Conservation (phyloP, 148 eudicot genomes). For the Pouteria glomerata region DNA sequence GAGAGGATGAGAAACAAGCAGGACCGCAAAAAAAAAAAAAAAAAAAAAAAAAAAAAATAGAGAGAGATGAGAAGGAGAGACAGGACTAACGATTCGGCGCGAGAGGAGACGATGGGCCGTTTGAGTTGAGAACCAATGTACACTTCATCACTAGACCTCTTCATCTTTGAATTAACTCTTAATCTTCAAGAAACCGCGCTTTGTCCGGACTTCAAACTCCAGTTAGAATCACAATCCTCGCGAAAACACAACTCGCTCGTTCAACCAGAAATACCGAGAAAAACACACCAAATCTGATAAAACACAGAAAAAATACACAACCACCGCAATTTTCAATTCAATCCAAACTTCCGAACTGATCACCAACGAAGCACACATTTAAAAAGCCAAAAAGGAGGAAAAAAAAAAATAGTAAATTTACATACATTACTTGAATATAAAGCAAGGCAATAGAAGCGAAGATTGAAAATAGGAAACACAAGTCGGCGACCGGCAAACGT, state of each 20-base stretch:
- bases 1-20: background rate
- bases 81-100: constrained; percentile 50
- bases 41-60: background rate
- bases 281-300: constrained; percentile 10
- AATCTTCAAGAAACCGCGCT: constrained; percentile 24
- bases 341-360: background rate
- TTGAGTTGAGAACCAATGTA: constrained; percentile 47
- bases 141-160: constrained; percentile 68
- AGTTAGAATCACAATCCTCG: constrained; percentile 22
- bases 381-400: too few species aligned
- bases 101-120: constrained; percentile 49
- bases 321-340: background rate
- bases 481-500: too few species aligned
- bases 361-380: too few species aligned
- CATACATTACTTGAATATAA: too few species aligned
- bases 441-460: too few species aligned
- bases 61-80: constrained; percentile 11
- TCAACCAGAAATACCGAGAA: constrained; percentile 4
- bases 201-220: constrained; percentile 10
- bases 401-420: too few species aligned
- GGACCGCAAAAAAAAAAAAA: background rate
- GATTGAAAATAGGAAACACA: too few species aligned
- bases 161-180: constrained; percentile 35
- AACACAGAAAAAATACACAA: background rate
- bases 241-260: background rate